Conservation (phyloP, 371 early-diverging fungal species). For the Polyrhizophydium stewartii region DNA sequence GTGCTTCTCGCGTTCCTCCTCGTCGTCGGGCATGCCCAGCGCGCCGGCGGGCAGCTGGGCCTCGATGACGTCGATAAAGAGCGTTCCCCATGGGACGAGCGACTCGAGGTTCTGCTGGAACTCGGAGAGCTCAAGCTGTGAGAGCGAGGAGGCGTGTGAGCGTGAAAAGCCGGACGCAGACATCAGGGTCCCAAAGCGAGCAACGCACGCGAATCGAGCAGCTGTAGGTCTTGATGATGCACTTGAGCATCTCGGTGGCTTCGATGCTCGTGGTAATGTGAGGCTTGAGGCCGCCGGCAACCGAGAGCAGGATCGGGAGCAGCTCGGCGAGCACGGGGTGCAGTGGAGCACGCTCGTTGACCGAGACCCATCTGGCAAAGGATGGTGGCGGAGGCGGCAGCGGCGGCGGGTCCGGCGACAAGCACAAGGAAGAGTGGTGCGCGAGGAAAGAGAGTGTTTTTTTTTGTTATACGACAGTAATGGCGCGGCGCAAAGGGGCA, state of each 20-base stretch:
- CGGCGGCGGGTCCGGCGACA: no score
- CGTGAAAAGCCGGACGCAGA: no score
- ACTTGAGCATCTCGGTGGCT: constrained; percentile 78
- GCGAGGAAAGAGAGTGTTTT: no score
- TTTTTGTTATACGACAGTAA: no score
- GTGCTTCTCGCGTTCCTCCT: constrained; percentile 70
- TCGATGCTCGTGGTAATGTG: constrained; percentile 46
- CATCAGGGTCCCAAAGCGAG: no score
- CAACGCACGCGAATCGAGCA: constrained; percentile 60
- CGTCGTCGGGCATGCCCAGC: constrained; percentile 37
- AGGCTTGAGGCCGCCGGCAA: constrained; percentile 39
- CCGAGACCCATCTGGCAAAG: neutral
- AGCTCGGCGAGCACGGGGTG: constrained; percentile 1
- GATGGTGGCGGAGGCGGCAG: no score
- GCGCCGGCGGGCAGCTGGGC: constrained; percentile 52
- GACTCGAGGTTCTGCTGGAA: constrained; percentile 60
- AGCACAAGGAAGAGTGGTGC: no score
- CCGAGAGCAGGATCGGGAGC: constrained; percentile 59
- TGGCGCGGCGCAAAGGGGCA: no score
- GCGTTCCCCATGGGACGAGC: constrained; percentile 80
- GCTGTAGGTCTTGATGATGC: constrained; percentile 74
- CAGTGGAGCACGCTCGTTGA: neutral
- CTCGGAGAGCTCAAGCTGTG: constrained; percentile 60
- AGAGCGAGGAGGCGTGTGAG: no score
- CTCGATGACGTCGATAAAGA: constrained; percentile 74